phyloP scores from a whole-genome alignment of 2,329 filamentous ascomycete genomes.

The Phyllosticta citrichinensis region DNA sequence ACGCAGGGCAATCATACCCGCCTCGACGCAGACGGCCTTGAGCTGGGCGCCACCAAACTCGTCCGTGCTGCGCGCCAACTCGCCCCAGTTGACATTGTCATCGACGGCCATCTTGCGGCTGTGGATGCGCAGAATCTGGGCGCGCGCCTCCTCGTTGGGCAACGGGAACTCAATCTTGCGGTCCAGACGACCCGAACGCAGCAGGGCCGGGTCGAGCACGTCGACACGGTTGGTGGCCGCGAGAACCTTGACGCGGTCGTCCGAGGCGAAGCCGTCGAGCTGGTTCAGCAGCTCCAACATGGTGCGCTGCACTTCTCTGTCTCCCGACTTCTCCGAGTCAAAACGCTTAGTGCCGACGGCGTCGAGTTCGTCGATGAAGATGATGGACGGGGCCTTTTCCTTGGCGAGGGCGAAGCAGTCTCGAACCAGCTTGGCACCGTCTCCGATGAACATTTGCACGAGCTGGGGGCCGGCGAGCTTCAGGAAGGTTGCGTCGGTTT shows the following conservation, averaged over 20 bases:
- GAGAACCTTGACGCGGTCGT: conserved; percentile 92
- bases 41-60: conserved; percentile 97
- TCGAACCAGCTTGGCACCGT: conserved; percentile 92
- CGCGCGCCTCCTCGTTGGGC: conserved; percentile 93
- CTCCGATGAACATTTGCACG: conserved; percentile 99
- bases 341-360: conserved; percentile 98
- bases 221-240: conserved; percentile 92
- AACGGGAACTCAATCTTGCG: conserved; percentile 98
- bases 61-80: conserved; percentile 91
- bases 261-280: conserved; percentile 92
- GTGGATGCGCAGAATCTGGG: conserved; percentile 95
- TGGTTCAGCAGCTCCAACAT: conserved; percentile 99
- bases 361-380: conserved; percentile 98
- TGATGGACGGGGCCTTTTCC: conserved; percentile 97
- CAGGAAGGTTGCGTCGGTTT: conserved; percentile 97
- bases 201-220: conserved; percentile 80
- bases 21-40: conserved; percentile 97
- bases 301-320: conserved; percentile 94
- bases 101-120: conserved; percentile 97
- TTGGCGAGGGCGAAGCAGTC: conserved; percentile 97
- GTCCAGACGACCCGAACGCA: conserved; percentile 86
- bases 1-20: conserved; percentile 95
- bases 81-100: conserved; percentile 86
- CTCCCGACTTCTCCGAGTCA: conserved; percentile 95
- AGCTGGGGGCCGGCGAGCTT: conserved; percentile 96